Percentiles rank a stretch among this genome's conserved stretches.
Conservation (phyloP, 2,329 filamentous ascomycete genomes). For the Xylaria digitata region DNA sequence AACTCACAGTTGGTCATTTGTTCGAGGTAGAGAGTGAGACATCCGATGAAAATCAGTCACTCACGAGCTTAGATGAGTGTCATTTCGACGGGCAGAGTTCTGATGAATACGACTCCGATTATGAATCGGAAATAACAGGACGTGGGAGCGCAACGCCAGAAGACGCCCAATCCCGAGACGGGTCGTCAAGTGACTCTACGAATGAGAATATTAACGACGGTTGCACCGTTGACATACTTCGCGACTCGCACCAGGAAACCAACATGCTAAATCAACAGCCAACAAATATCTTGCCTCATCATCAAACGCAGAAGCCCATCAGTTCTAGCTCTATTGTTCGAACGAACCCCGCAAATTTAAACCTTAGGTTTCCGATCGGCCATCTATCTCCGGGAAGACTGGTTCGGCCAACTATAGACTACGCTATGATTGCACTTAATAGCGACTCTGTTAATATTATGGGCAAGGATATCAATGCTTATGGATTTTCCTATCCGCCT, state of each 20-base stretch:
- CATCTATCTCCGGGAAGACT: background rate
- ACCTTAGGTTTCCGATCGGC: background rate
- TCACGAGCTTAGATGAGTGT: background rate
- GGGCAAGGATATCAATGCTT: background rate
- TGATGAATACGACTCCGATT: background rate
- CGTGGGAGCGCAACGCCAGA: constrained; percentile 17
- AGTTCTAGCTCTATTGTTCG: background rate
- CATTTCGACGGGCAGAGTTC: constrained; percentile 24
- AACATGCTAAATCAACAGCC: background rate
- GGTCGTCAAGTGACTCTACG: background rate
- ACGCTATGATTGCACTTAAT: constrained; percentile 15
- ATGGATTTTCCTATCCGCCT: background rate
- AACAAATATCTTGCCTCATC: too few relatives aligned
- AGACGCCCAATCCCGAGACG: background rate
- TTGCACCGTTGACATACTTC: background rate
- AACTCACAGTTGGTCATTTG: constrained; percentile 22
- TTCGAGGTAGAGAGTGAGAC: background rate
- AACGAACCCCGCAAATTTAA: background rate
- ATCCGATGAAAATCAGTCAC: background rate
- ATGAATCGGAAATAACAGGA: background rate
- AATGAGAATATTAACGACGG: background rate
- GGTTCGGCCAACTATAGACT: constrained; percentile 9
- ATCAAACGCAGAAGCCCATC: background rate
- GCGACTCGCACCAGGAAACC: too few relatives aligned
- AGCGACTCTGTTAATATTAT: background rate